Percentiles rank a stretch among this genome's conserved stretches.
Conservation (phyloP, 345 rosid species). For the Arabidopsis suecica region DNA sequence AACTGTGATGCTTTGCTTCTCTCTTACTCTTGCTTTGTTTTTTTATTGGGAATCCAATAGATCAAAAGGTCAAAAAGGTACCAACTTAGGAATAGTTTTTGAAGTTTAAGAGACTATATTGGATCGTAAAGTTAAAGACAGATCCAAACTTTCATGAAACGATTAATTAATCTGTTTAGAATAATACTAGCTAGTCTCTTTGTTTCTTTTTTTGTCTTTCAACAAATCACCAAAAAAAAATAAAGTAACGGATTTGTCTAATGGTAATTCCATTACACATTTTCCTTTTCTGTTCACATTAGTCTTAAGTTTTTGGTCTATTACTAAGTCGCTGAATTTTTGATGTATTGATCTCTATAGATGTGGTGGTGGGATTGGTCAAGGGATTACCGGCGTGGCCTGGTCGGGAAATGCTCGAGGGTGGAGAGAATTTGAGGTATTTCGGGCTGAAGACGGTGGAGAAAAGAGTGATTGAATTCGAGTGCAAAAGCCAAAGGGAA, state of each 20-base stretch:
- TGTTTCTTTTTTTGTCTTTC: neutral
- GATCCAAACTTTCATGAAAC: slow-evolving; percentile 26
- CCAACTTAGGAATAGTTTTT: slow-evolving; percentile 21
- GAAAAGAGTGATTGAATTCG: slow-evolving; percentile 74
- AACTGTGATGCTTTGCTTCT: slow-evolving; percentile 38
- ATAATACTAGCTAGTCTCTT: slow-evolving; percentile 3
- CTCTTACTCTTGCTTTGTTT: slow-evolving; percentile 39
- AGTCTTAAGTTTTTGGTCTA: slow-evolving; percentile 3
- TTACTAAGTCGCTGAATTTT: neutral
- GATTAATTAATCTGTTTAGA: slow-evolving; percentile 11
- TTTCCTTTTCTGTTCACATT: slow-evolving; percentile 11
- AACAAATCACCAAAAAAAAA: neutral
- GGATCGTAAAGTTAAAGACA: slow-evolving; percentile 36
- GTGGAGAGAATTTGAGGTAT: slow-evolving; percentile 71
- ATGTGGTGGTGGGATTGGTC: slow-evolving; percentile 67
- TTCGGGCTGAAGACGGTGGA: slow-evolving; percentile 65
- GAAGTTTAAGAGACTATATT: slow-evolving; percentile 11
- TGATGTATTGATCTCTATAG: slow-evolving; percentile 45
- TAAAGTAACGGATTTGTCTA: neutral
- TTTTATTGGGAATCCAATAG: slow-evolving; percentile 16
- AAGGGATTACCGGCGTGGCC: slow-evolving; percentile 77
- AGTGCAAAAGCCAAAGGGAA: slow-evolving; percentile 77
- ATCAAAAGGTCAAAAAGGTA: slow-evolving; percentile 36
- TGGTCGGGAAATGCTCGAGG: slow-evolving; percentile 72
- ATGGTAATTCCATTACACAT: neutral